Conservation (phyloP, 192 early-diverging fungal genomes). For the Umbelopsis isabellina region DNA sequence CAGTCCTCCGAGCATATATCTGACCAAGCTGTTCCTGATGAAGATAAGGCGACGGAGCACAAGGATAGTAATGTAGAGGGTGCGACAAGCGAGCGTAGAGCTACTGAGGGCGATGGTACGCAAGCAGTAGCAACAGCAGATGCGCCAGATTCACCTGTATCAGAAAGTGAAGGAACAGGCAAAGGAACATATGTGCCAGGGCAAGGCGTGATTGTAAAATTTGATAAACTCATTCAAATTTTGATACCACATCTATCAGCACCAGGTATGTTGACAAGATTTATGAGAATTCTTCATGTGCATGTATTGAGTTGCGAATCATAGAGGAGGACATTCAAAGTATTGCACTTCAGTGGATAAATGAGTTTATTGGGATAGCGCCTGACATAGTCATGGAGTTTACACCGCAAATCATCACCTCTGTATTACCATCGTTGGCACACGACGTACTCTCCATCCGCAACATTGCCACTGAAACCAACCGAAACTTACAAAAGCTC, state of each 20-base stretch:
- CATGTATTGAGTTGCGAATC: neutral
- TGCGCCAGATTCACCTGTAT: slow-evolving; percentile 7
- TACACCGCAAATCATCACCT: slow-evolving; percentile 78
- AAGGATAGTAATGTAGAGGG: neutral
- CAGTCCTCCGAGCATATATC: neutral
- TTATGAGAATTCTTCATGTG: slow-evolving; percentile 5
- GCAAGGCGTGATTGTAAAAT: slow-evolving; percentile 80
- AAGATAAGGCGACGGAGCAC: slow-evolving; percentile 1
- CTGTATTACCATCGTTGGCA: slow-evolving; percentile 85
- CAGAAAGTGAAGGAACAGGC: slow-evolving; percentile 50
- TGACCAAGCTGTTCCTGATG: slow-evolving; percentile 2
- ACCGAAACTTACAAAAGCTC: slow-evolving; percentile 74
- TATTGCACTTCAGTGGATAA: slow-evolving; percentile 90
- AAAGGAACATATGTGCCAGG: slow-evolving; percentile 74
- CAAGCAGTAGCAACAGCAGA: neutral
- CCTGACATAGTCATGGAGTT: slow-evolving; percentile 83
- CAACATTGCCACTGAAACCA: slow-evolving; percentile 81
- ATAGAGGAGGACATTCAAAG: slow-evolving; percentile 88
- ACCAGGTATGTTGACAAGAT: slow-evolving; percentile 34
- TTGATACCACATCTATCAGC: slow-evolving; percentile 81
- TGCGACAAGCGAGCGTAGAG: too few species aligned
- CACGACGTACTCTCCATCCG: slow-evolving; percentile 72
- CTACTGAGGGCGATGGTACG: neutral
- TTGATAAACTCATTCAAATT: slow-evolving; percentile 83
- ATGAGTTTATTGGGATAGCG: slow-evolving; percentile 84